These are phyloP conservation scores for Phyllosticta citrichinensis DNA, from an alignment of 2,329 filamentous ascomycete genomes.

Conservation along the genomic window DNA sequence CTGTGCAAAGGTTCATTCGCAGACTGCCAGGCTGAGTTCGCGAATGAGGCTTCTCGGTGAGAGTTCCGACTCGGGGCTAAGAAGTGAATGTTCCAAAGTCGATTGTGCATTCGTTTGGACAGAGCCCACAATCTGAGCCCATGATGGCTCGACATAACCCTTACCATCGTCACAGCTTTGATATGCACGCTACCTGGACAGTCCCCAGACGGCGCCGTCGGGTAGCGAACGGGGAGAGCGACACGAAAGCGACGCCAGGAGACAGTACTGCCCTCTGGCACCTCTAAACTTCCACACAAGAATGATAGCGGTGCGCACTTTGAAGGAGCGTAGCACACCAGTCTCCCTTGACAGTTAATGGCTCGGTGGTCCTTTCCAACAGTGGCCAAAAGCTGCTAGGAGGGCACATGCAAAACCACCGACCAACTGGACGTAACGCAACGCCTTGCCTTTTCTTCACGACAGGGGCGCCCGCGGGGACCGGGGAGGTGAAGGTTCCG, in stretches of 20 bases:
- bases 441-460: conserved; percentile 8
- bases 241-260: neutral
- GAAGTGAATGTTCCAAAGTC: conserved; percentile 9
- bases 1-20: neutral
- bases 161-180: conserved; percentile 3
- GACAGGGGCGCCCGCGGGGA: conserved; percentile 1
- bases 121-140: neutral
- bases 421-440: neutral
- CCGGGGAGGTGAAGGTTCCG: conserved; percentile 5
- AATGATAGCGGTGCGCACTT: conserved; percentile 4
- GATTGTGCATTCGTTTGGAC: conserved; percentile 6
- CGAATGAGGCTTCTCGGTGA: neutral
- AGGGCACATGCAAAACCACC: neutral
- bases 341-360: conserved; percentile 5
- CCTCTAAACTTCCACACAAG: neutral
- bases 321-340: conserved; percentile 6
- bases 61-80: conserved; percentile 1
- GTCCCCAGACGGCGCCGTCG: neutral
- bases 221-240: conserved; percentile 2
- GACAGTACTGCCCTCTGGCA: neutral
- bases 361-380: neutral
- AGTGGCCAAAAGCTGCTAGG: neutral
- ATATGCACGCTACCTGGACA: conserved; percentile 3
- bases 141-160: neutral
- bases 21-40: neutral